phyloP scores from a whole-genome alignment of 2,329 filamentous ascomycete species.

The Penicillium sumatraense region DNA sequence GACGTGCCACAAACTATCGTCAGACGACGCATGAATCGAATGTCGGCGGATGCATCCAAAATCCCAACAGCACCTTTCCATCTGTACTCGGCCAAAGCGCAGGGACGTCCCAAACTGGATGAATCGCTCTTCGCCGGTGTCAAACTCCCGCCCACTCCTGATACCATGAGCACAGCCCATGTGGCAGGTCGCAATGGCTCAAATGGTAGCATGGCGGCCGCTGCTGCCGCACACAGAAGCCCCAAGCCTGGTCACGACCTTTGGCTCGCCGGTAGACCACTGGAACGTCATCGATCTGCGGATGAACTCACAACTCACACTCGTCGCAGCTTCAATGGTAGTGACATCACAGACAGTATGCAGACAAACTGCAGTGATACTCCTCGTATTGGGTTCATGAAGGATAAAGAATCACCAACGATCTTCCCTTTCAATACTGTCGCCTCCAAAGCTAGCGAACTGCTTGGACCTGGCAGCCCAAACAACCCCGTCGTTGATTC shows the following conservation, averaged over 20 bases:
- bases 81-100: conserved; percentile 29
- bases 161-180: conserved; percentile 49
- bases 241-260: conserved; percentile 21
- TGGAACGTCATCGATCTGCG: conserved; percentile 39
- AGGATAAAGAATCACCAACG: conserved; percentile 29
- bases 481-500: conserved; percentile 26
- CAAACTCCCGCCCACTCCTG: conserved; percentile 46
- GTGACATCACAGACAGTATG: conserved; percentile 34
- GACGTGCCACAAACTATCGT: conserved; percentile 24
- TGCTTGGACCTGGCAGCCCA: conserved; percentile 31
- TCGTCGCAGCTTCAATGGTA: conserved; percentile 36
- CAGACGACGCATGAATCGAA: conserved; percentile 22
- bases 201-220: conserved; percentile 37
- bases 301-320: conserved; percentile 37
- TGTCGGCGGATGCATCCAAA: conserved; percentile 26
- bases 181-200: conserved; percentile 37
- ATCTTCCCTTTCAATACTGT: conserved; percentile 39
- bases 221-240: conserved; percentile 27
- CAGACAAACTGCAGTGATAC: conserved; percentile 39
- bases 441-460: conserved; percentile 29
- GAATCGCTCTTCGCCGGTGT: conserved; percentile 37
- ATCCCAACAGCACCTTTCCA: conserved; percentile 25
- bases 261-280: conserved; percentile 24
- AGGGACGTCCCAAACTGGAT: conserved; percentile 34
- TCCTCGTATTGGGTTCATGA: conserved; percentile 28